Conservation (phyloP, 805 yeast genomes). For the Candida patagonica region DNA sequence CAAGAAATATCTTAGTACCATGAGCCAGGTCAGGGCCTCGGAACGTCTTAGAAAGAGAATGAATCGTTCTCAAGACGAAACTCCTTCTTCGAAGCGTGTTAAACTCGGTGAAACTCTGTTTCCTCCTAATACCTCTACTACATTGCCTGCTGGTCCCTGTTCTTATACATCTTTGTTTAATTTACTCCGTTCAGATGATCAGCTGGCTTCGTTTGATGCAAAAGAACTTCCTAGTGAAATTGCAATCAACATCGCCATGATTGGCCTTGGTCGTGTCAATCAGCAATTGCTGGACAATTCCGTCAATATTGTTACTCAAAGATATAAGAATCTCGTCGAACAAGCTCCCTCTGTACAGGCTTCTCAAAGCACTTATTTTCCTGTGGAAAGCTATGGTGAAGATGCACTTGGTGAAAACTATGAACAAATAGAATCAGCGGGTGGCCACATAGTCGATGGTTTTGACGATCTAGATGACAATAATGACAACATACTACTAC, state of each 20-base stretch:
- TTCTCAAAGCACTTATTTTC: conserved; percentile 8
- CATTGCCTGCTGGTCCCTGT: conserved; percentile 20
- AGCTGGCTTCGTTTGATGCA: conserved; percentile 60
- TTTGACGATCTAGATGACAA: conserved; percentile 18
- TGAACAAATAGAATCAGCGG: conserved; percentile 17
- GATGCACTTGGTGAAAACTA: conserved; percentile 25
- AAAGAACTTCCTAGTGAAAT: conserved; percentile 56
- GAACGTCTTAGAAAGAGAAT: conserved; percentile 24
- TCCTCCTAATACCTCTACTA: conserved; percentile 14
- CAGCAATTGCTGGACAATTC: conserved; percentile 50
- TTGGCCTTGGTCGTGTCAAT: conserved; percentile 52
- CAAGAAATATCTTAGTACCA: conserved; percentile 22
- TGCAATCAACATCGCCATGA: conserved; percentile 53
- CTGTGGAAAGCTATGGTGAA: conserved; percentile 27
- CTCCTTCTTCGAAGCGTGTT: conserved; percentile 18
- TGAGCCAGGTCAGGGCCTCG: conserved; percentile 23
- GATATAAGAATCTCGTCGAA: conserved; percentile 45
- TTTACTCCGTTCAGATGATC: conserved; percentile 51
- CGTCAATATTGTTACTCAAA: conserved; percentile 54
- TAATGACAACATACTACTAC: conserved; percentile 26
- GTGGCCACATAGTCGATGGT: conserved; percentile 12
- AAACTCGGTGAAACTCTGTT: conserved; percentile 13
- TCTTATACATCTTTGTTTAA: conserved; percentile 57
- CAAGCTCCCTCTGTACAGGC: conserved; percentile 15
- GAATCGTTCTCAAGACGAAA: conserved; percentile 24